Percentiles rank a stretch among this genome's conserved stretches.
phyloP scores from a whole-genome alignment of 2,329 filamentous ascomycete genomes.

The Colletotrichum coccodes region DNA sequence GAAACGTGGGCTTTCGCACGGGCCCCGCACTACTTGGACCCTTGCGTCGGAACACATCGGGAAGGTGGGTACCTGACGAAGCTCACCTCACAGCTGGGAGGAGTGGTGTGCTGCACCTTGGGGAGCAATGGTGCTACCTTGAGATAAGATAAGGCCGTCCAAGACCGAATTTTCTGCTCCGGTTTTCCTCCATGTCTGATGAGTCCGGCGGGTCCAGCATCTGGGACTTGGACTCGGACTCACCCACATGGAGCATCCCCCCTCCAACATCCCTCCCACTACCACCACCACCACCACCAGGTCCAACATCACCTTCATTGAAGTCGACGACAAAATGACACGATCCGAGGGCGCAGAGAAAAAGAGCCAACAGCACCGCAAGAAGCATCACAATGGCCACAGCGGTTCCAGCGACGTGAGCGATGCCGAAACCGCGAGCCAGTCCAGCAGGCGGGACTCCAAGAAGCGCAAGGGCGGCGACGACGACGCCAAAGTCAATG shows the following conservation, averaged over 20 bases:
- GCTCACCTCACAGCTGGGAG: background rate
- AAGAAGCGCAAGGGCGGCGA: slow-evolving; percentile 36
- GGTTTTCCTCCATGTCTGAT: slow-evolving; percentile 17
- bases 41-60: background rate
- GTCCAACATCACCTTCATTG: slow-evolving; percentile 35
- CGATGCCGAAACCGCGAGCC: slow-evolving; percentile 32
- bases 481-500: slow-evolving; percentile 42
- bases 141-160: slow-evolving; percentile 30
- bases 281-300: background rate
- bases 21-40: background rate
- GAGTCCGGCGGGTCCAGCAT: slow-evolving; percentile 19
- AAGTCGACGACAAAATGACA: slow-evolving; percentile 46
- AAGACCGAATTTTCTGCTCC: slow-evolving; percentile 32
- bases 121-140: background rate
- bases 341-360: slow-evolving; percentile 39
- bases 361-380: slow-evolving; percentile 45
- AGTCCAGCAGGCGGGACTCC: slow-evolving; percentile 29
- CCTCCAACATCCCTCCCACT: background rate
- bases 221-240: background rate
- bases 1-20: background rate
- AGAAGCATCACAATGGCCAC: slow-evolving; percentile 40
- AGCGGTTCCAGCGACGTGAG: slow-evolving; percentile 21
- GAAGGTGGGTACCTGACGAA: background rate
- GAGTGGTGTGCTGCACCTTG: slow-evolving; percentile 12
- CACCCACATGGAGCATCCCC: slow-evolving; percentile 1